Evolutionary conservation across 306 rosid genomes (phyloP), one percentile per base, ranked within the genome.

Genomic region (Prunus dulcis): DNA sequence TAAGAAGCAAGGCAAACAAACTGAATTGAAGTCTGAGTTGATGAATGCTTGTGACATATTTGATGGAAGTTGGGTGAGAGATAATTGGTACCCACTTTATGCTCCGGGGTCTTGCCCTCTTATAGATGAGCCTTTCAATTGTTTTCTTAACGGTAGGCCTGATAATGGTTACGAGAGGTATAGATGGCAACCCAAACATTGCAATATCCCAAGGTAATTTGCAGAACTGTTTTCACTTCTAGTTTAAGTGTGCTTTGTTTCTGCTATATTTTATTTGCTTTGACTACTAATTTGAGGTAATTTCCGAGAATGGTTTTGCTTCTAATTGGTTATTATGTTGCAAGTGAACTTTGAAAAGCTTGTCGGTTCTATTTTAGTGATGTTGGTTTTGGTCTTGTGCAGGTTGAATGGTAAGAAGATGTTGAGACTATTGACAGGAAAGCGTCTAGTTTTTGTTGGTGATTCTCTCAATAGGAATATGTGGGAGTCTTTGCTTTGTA

Each of bases 401-500:
- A 78, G 81, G 53, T 62, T 78, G 64, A 12, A 70, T 61, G 75
- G 76, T 20, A 61, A 47, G 64, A 64, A 49, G 64, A 78, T 69
- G 81, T 69, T 78, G 76, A 72, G 45, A 70, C 12, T 78, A 4
- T 50, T 78, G 55, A 38, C 71, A 11, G 76, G 71, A 34, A 78
- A 78, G 38, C 81, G 76, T 22, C 64, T 78, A 20, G 81, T 61
- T 69, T 78, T 47, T 49, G 63, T 78, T 15, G 81, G 81, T 6
- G 71, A 78, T 70, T 78, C 81, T 78, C 81, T 78, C 43, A 78
- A 61, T 51, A 78, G 81, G 76, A 78, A 70, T 32, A 70, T 78
- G 81, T 78, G 81, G 81, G 81, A 78, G 74, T 69, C 81, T 69
- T 20, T 70, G 71, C 70, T 78, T 12, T 78, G 81, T 78, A 53